Percentiles rank a stretch among this genome's conserved stretches.
phyloP scores from a whole-genome alignment of 176 grass and related monocot genomes.

The Saccharum spontaneum region DNA sequence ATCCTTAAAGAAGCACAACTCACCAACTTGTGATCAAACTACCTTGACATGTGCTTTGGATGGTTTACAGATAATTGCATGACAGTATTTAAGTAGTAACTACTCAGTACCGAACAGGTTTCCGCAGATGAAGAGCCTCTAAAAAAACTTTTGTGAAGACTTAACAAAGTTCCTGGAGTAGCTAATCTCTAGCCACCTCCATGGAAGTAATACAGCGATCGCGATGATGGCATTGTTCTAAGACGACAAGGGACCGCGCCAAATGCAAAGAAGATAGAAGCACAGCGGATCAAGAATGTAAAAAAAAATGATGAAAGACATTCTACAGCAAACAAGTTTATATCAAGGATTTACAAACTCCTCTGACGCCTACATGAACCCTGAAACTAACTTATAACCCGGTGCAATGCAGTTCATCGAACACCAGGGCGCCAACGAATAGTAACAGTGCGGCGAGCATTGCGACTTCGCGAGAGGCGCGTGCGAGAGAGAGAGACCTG shows the following conservation, averaged over 20 bases:
- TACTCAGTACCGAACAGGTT: neutral
- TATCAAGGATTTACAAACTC: neutral
- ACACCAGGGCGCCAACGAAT: neutral
- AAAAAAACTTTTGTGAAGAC: neutral
- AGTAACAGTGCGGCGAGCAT: neutral
- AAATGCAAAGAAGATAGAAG: neutral
- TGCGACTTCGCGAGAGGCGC: neutral
- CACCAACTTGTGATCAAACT: neutral
- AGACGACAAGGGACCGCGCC: neutral
- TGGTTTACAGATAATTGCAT: neutral
- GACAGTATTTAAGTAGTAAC: neutral
- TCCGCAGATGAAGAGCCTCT: neutral
- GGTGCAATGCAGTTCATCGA: conserved; percentile 27
- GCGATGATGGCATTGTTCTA: neutral
- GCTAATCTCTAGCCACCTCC: neutral
- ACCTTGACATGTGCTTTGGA: neutral
- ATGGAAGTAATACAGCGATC: neutral
- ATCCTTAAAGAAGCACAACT: neutral
- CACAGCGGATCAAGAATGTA: neutral
- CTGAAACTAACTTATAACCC: neutral
- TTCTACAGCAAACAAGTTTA: neutral
- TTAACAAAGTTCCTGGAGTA: neutral
- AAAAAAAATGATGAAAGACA: neutral
- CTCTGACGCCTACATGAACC: neutral
- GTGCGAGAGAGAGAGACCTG: conserved; percentile 42